phyloP scores from a whole-genome alignment of 495 filamentous ascomycete genomes.

The Podospora fimiseda region DNA sequence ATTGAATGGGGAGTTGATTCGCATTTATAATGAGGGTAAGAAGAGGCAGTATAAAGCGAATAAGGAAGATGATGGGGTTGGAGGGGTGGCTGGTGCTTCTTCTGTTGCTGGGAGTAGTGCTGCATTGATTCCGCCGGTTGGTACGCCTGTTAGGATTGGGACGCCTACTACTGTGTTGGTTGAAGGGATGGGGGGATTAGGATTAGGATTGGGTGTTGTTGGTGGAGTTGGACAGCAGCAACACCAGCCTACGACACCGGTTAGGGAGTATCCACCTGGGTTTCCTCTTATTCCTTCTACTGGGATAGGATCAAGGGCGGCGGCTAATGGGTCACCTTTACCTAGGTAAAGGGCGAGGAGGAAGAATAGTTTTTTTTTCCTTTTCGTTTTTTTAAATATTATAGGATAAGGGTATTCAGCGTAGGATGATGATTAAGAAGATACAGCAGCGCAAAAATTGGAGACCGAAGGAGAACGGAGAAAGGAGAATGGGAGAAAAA shows the following conservation, averaged over 20 bases:
- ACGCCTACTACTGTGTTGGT: background rate
- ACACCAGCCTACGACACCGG: background rate
- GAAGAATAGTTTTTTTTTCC: no score
- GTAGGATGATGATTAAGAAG: no score
- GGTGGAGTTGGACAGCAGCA: background rate
- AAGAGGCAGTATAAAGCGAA: constrained; percentile 66
- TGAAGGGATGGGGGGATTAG: background rate
- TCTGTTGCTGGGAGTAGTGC: background rate
- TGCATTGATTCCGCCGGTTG: background rate
- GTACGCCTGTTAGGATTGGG: background rate
- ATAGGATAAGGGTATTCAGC: no score
- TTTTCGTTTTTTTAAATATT: no score
- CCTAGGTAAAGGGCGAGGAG: no score
- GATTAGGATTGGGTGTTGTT: background rate
- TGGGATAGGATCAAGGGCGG: no score
- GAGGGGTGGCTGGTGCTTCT: background rate
- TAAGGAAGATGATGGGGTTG: constrained; percentile 9
- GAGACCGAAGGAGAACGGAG: no score
- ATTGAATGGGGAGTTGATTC: constrained; percentile 67
- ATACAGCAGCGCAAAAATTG: no score
- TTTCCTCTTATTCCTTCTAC: no score
- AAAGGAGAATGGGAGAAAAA: no score
- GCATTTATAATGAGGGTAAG: constrained; percentile 70
- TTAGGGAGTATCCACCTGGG: background rate
- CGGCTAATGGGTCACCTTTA: no score